phyloP scores from a whole-genome alignment of 495 filamentous ascomycete species.

The Friedmanniomyces simplex region DNA sequence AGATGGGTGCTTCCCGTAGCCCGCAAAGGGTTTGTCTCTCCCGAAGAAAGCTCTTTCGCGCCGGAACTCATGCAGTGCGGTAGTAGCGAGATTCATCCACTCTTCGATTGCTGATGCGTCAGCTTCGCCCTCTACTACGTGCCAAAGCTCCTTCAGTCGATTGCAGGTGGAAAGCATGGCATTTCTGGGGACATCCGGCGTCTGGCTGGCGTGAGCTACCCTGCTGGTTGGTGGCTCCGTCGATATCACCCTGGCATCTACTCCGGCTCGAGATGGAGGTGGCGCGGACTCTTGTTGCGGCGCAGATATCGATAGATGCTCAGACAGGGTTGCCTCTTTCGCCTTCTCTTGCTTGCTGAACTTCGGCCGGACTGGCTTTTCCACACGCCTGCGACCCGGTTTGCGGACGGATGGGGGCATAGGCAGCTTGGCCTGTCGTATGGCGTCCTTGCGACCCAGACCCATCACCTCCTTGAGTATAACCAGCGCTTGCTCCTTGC shows the following conservation, averaged over 20 bases:
- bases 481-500: conserved; percentile 60
- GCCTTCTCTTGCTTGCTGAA: neutral
- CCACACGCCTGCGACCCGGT: neutral
- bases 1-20: conserved; percentile 46
- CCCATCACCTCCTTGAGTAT: conserved; percentile 62
- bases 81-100: conserved; percentile 67
- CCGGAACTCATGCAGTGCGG: conserved; percentile 70
- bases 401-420: neutral
- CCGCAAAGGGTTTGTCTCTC: conserved; percentile 49
- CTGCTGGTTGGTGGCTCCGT: too few relatives aligned
- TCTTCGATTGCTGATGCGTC: conserved; percentile 39
- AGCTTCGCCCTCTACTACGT: conserved; percentile 9
- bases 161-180: neutral
- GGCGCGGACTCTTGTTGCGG: too few relatives aligned
- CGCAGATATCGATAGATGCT: too few relatives aligned
- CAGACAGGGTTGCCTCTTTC: too few relatives aligned
- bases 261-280: too few relatives aligned
- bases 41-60: conserved; percentile 23
- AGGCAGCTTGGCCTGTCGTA: conserved; percentile 5
- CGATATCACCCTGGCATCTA: too few relatives aligned
- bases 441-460: conserved; percentile 36
- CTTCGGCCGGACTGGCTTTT: neutral
- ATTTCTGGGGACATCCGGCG: neutral
- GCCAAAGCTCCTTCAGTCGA: conserved; percentile 40
- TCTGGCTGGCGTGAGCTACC: too few relatives aligned